Evolutionary conservation across 225 moss, liverwort and hornwort species (phyloP), one percentile per base, ranked within the genome.

Genomic region (Pleurozium schreberi): DNA sequence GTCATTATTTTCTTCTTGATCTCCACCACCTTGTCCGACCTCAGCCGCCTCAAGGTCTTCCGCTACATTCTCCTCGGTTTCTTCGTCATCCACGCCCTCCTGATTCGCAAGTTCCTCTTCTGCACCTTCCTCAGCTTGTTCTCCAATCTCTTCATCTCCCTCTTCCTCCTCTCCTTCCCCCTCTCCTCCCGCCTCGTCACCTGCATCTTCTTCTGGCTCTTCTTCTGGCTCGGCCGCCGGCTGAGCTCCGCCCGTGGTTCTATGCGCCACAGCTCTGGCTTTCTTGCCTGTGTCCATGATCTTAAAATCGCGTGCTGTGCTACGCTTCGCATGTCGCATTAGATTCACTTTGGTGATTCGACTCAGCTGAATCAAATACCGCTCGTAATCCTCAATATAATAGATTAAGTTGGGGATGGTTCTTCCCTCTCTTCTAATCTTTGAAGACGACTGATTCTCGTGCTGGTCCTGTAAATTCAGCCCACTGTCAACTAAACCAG

Each of bases 241-340:
- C 74, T 78, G 92, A 90, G 87, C 92, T 89, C 7, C 87, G 49
- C 85, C 90, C 26, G 62, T 77, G 49, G 90, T 87, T 81, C 92
- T 88, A 65, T 90, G 91, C 30, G 92, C 92, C 43, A 93, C 93
- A 64, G 92, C 86, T 80, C 90, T 92, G 84, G 81, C 69, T 84
- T 94, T 94, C 91, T 94, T 94, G 68, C 83, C 90, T 66, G 83
- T 87, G 83, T 93, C 96, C 71, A 89, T 76, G 75, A 97, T 97
- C 88, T 94, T 96, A 89, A 97, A 97, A 91, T 97, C 97, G 86
- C 97, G 95, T 47, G 96, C 96, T 50, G 97, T 97, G 91, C 97
- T 97, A 82, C 97, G 95, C 91, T 97, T 97, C 40, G 97, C 97
- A 89, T 91, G 93, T 58, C 95, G 94, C 93, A 97, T 91, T 22